A percentile compares a stretch with the other conserved stretches of the same genome.
These are phyloP conservation scores for Amaranthus tricolor DNA, from an alignment of 179 eudicot genomes.

Conservation along the genomic window DNA sequence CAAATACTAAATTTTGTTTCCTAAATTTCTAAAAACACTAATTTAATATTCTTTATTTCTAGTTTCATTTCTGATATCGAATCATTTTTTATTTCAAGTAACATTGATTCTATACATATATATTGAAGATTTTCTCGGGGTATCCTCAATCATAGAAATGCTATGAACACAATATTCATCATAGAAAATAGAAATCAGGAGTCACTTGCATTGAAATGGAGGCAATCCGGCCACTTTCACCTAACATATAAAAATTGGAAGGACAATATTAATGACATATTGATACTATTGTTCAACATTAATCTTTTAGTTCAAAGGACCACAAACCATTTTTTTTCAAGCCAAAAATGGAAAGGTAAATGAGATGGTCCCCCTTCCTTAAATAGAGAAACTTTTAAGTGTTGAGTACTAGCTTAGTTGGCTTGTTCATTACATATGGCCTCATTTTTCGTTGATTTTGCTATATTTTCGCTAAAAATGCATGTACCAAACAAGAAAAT, in stretches of 20 bases:
- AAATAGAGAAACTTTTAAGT: constrained; percentile 24
- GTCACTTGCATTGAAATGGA: not conserved
- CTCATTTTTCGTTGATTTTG: constrained; percentile 2
- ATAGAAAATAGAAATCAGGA: not conserved
- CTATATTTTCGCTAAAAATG: too few species aligned
- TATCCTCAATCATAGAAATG: too few species aligned
- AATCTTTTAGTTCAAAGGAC: constrained; percentile 17
- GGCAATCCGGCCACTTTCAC: constrained; percentile 7
- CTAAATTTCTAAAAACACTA: too few species aligned
- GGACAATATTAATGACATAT: constrained; percentile 3
- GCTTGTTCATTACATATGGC: constrained; percentile 17
- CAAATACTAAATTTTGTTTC: too few species aligned
- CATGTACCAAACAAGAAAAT: too few species aligned
- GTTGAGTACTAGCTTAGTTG: not conserved
- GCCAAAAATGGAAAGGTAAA: constrained; percentile 18
- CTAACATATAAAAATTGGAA: not conserved
- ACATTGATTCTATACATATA: too few species aligned
- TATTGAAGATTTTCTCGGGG: too few species aligned
- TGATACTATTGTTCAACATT: not conserved
- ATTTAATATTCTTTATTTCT: too few species aligned
- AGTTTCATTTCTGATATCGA: too few species aligned
- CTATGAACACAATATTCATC: not conserved
- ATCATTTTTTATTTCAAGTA: too few species aligned
- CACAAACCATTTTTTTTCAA: constrained; percentile 14
- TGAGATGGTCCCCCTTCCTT: constrained; percentile 24